phyloP scores from a whole-genome alignment of 768 basidiomycete genomes.

The Porpolomopsis calyptriformis region DNA sequence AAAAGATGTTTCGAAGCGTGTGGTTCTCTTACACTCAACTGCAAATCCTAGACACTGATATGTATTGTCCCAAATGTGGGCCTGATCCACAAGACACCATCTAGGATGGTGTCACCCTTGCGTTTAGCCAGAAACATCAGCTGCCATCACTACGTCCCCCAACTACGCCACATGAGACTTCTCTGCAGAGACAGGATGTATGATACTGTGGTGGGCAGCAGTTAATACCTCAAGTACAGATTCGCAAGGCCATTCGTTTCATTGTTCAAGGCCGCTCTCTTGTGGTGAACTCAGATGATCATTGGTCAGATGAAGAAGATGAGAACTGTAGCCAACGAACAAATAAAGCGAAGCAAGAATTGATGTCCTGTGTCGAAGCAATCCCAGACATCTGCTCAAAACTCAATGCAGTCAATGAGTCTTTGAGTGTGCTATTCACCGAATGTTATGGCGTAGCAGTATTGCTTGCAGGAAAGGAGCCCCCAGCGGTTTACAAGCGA shows the following conservation, averaged over 20 bases:
- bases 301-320: background rate
- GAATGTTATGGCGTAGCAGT: constrained; percentile 3
- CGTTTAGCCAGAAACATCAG: constrained; percentile 21
- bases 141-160: constrained; percentile 17
- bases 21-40: constrained; percentile 26
- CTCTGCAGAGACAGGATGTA: constrained; percentile 5
- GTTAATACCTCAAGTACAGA: constrained; percentile 6
- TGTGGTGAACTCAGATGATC: constrained; percentile 1
- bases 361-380: background rate
- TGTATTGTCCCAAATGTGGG: constrained; percentile 20
- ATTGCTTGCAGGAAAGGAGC: background rate
- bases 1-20: constrained; percentile 18
- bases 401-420: background rate
- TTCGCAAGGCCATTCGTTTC: background rate
- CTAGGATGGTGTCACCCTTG: constrained; percentile 25
- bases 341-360: background rate
- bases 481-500: constrained; percentile 1
- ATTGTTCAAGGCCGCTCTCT: constrained; percentile 1
- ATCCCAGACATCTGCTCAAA: background rate
- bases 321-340: background rate
- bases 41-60: constrained; percentile 15
- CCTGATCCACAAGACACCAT: constrained; percentile 19
- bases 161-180: constrained; percentile 11
- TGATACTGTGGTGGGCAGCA: constrained; percentile 8
- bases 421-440: constrained; percentile 4